Percentiles rank a stretch among this genome's conserved stretches.
phyloP scores from a whole-genome alignment of 2,329 filamentous ascomycete species.

The Chaetomiaceae sp. region DNA sequence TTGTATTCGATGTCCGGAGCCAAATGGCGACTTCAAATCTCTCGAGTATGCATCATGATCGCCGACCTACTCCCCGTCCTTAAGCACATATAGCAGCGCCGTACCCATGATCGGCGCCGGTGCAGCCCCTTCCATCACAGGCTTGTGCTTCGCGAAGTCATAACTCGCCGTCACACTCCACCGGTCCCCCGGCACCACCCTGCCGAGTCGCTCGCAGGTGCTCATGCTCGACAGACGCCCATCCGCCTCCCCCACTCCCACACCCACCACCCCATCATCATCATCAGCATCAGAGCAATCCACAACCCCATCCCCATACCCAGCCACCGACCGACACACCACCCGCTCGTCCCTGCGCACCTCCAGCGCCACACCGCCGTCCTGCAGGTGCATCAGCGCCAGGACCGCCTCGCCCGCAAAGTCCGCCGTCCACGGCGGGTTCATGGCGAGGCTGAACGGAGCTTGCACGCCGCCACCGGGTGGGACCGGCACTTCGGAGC shows the following conservation, averaged over 20 bases:
- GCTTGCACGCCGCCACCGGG: background rate
- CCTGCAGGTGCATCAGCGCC: constrained; percentile 14
- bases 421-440: constrained; percentile 15
- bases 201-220: constrained; percentile 11
- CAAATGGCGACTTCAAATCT: no score
- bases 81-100: constrained; percentile 15
- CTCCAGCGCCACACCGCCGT: constrained; percentile 16
- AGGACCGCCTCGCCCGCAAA: constrained; percentile 12
- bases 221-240: constrained; percentile 17
- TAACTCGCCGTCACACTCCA: constrained; percentile 21
- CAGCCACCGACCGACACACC: constrained; percentile 14
- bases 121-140: constrained; percentile 10
- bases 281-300: background rate
- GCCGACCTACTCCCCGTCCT: constrained; percentile 1
- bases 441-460: constrained; percentile 12
- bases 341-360: constrained; percentile 11
- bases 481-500: constrained; percentile 14
- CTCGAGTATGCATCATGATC: no score
- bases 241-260: background rate
- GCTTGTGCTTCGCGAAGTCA: constrained; percentile 17
- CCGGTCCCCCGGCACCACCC: constrained; percentile 13
- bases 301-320: constrained; percentile 15
- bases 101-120: constrained; percentile 21
- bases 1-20: no score
- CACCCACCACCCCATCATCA: constrained; percentile 4